A percentile compares a stretch with the other conserved stretches of the same genome.
phyloP scores from a whole-genome alignment of 1,284 basidiomycete genomes.

The Rhodofomes roseus region DNA sequence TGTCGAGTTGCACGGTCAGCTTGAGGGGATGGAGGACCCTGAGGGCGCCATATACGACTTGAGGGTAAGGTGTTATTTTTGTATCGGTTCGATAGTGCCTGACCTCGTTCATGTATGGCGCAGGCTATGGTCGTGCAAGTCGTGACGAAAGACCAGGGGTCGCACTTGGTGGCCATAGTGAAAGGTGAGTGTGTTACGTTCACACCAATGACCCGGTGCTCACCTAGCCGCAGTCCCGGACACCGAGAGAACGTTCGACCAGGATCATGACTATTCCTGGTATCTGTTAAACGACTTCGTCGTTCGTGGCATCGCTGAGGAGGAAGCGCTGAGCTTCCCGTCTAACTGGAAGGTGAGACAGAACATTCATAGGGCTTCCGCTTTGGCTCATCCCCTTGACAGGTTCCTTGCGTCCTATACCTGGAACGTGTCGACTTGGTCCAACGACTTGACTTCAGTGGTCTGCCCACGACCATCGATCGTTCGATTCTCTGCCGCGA shows the following conservation, averaged over 20 bases:
- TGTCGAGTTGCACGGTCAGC: constrained; percentile 53
- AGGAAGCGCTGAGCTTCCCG: constrained; percentile 85
- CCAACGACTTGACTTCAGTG: constrained; percentile 58
- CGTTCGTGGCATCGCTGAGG: constrained; percentile 80
- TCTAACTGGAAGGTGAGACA: constrained; percentile 83
- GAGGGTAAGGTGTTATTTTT: constrained; percentile 40
- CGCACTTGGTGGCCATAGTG: constrained; percentile 89
- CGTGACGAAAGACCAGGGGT: constrained; percentile 68
- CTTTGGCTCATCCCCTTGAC: background rate
- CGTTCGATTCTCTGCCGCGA: constrained; percentile 79
- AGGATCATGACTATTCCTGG: constrained; percentile 63
- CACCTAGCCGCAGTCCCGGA: constrained; percentile 51
- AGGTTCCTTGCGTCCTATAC: constrained; percentile 89
- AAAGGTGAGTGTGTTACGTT: constrained; percentile 49
- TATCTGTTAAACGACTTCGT: constrained; percentile 97
- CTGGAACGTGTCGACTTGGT: constrained; percentile 74
- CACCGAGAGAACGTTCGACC: constrained; percentile 42
- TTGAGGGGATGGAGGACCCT: constrained; percentile 55
- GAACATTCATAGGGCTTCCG: background rate
- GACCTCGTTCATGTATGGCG: constrained; percentile 1
- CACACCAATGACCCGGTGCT: background rate
- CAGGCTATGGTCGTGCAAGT: constrained; percentile 82
- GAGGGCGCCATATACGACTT: constrained; percentile 66
- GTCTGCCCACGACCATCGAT: constrained; percentile 69
- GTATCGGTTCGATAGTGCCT: background rate